These are phyloP conservation scores for Acer saccharum DNA, from an alignment of 345 rosid species.

Conservation along the genomic window DNA sequence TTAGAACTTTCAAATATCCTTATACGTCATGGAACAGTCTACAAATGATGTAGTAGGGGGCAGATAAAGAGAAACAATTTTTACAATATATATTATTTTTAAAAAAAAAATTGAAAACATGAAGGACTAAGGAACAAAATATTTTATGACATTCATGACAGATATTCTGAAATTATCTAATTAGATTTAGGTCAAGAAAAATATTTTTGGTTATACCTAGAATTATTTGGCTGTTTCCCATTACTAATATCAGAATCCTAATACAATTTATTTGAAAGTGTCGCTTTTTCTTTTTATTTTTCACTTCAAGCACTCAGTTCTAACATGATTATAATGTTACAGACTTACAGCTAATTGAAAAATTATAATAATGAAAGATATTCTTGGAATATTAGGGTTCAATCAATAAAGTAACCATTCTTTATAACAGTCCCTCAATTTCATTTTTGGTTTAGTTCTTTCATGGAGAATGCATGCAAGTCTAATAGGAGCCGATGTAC, in stretches of 20 bases:
- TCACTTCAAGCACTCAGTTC: slow-evolving; percentile 7
- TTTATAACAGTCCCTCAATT: too few relatives aligned
- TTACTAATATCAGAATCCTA: neutral
- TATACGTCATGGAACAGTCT: too few relatives aligned
- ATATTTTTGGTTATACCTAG: neutral
- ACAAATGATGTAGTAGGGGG: too few relatives aligned
- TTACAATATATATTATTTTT: neutral
- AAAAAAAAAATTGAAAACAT: neutral
- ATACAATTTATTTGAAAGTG: neutral
- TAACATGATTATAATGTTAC: neutral
- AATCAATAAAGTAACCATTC: too few relatives aligned
- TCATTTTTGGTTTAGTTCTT: too few relatives aligned
- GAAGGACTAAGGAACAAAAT: neutral
- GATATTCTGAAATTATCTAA: neutral
- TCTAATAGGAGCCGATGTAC: neutral
- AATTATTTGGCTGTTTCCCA: neutral
- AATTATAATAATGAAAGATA: neutral
- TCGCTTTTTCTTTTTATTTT: neutral
- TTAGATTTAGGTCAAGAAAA: neutral
- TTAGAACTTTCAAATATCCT: neutral
- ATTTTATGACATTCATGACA: neutral
- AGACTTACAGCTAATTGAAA: neutral
- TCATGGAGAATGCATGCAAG: neutral
- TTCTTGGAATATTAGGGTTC: neutral
- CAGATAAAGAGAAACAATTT: neutral